Conservation (phyloP, 2,329 filamentous ascomycete species). For the Akanthomyces muscarius region DNA sequence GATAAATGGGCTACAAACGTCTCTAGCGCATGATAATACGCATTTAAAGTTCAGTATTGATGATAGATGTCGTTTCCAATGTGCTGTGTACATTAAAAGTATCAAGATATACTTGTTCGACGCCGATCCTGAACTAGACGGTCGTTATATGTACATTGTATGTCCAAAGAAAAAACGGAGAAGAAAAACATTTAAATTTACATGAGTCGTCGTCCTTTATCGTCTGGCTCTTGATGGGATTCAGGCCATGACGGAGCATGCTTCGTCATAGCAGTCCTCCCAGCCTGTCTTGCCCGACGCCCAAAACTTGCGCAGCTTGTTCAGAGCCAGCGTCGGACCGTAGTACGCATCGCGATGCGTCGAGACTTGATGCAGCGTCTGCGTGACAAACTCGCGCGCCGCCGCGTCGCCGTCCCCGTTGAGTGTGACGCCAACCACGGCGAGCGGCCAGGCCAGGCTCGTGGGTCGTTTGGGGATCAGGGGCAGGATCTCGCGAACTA, state of each 20-base stretch:
- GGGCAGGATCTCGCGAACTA: background rate
- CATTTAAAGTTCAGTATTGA: background rate
- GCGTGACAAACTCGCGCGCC: constrained; percentile 1
- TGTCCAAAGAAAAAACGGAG: background rate
- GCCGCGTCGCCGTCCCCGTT: background rate
- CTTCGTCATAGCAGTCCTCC: constrained; percentile 11
- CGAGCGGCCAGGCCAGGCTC: constrained; percentile 7
- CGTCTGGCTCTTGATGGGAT: background rate
- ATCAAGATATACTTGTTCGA: background rate
- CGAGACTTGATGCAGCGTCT: background rate
- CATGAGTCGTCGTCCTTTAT: background rate
- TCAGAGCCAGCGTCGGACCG: background rate
- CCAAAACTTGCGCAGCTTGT: constrained; percentile 6
- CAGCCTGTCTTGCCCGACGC: constrained; percentile 7
- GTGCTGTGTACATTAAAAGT: background rate
- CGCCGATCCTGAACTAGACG: background rate
- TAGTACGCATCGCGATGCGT: constrained; percentile 11
- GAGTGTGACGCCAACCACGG: constrained; percentile 4
- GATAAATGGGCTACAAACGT: constrained; percentile 5
- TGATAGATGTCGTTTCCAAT: background rate
- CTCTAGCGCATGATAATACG: constrained; percentile 2
- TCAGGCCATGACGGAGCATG: constrained; percentile 8
- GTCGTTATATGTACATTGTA: background rate
- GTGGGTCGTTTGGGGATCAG: background rate
- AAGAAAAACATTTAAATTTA: background rate